Percentiles rank a stretch among this genome's conserved stretches.
phyloP scores from a whole-genome alignment of 805 yeast genomes.

The Sugiyamaella lignohabitans region DNA sequence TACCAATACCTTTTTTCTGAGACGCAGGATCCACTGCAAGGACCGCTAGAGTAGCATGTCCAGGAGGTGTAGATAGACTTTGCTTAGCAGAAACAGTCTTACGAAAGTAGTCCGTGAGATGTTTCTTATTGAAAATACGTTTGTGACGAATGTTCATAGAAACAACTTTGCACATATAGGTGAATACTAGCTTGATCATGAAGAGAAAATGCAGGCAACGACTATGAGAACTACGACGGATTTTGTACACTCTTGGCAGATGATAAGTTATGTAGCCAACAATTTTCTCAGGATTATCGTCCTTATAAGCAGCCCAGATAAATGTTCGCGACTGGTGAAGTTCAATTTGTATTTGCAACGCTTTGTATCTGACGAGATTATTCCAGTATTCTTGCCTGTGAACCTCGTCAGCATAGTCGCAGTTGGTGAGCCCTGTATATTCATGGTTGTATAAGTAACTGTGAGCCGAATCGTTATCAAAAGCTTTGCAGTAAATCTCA shows the following conservation, averaged over 20 bases:
- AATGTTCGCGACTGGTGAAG: background rate
- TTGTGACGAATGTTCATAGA: no score
- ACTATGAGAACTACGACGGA: background rate
- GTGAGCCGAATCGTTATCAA: background rate
- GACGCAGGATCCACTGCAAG: slow-evolving; percentile 4
- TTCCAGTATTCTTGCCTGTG: background rate
- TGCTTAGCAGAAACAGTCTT: background rate
- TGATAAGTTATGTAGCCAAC: background rate
- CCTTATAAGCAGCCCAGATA: background rate
- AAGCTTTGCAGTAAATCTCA: background rate
- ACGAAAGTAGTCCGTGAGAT: background rate
- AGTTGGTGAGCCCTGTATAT: background rate
- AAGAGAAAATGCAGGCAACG: no score
- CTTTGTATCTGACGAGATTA: background rate
- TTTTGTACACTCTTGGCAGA: background rate
- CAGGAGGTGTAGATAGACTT: background rate
- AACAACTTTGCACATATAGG: background rate
- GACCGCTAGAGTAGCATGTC: background rate
- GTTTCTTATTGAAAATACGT: background rate
- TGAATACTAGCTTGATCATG: background rate
- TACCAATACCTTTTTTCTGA: slow-evolving; percentile 6
- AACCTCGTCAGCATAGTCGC: background rate
- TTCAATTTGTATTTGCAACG: background rate
- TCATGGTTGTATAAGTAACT: background rate
- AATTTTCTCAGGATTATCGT: background rate